Base-by-base conservation (phyloP, 176 grass and related monocot genomes). In the Tillandsia fasciculata region DNA sequence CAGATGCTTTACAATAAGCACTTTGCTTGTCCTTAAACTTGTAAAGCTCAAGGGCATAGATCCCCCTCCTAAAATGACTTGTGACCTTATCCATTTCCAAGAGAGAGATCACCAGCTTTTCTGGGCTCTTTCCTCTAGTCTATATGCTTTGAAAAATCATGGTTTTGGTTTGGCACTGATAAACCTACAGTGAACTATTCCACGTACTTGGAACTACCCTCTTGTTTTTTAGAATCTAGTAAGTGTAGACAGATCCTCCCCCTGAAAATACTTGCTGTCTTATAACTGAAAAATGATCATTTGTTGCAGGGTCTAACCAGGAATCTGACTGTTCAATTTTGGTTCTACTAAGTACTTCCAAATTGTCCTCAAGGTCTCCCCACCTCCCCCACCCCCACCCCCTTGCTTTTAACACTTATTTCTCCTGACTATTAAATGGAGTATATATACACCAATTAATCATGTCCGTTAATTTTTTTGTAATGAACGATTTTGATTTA, bases 141-240 rank as follows among this genome's bases (percentile, higher is more conserved):
- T 61, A 42, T 42, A 42, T 42, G 56, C n/a, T 20, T 18, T 7
- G 7, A 10, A 61, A 61, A 18, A 61, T 61, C 56, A 61, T 61
- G 17, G 22, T 20, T 61, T 20, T 61, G 17, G 8, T 61, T 61
- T 61, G 56, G 69, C 79, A 79, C 65, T 69, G 69, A 79, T 49
- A 56, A 87, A 87, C 84, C 83, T 83, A 64, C 63, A 83, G 73
- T 48, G 18, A 15, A 15, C 85, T 79, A 76, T 53, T 87, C 73
- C 81, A 65, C 24, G 33, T 42, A 42, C 76, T 83, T 65, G 57
- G 42, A 57, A 11, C 8, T 1, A 53, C 27, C 27, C 26, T 66
- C 9, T 17, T 18, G 72, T 76, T 76, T 87, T 83, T 72, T 68
- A 28, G 64, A 74, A 83, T 64, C 66, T 66, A 51, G 67, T 23